Percentiles rank a stretch among this genome's conserved stretches.
Conservation (phyloP, 1,139 yeast species). For the Protomyces inouyei region DNA sequence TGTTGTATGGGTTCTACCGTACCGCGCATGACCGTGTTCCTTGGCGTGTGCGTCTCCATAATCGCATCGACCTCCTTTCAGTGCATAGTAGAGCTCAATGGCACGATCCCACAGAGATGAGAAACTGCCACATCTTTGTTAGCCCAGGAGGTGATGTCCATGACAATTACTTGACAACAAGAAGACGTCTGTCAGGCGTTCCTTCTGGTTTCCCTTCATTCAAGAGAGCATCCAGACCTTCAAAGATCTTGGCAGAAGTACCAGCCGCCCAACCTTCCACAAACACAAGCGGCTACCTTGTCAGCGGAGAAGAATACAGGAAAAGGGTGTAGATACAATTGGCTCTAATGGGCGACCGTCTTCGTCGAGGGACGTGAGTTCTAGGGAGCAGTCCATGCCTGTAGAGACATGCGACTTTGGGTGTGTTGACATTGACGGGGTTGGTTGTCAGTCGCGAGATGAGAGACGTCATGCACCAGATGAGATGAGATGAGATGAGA, state of each 20-base stretch:
- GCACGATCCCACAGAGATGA: slow-evolving; percentile 23
- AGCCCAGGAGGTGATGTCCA: not conserved
- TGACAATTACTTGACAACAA: slow-evolving; percentile 8
- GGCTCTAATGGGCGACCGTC: slow-evolving; percentile 6
- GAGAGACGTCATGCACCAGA: no score
- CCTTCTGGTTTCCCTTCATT: not conserved
- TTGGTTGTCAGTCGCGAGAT: no score
- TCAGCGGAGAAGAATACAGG: not conserved
- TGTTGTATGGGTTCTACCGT: slow-evolving; percentile 6
- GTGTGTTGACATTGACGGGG: no score
- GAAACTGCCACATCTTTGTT: slow-evolving; percentile 12
- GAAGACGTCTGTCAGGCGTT: slow-evolving; percentile 7
- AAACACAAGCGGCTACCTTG: slow-evolving; percentile 11
- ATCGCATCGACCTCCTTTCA: slow-evolving; percentile 23
- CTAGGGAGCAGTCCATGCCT: not conserved
- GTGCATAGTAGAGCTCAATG: slow-evolving; percentile 16
- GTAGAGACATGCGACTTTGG: no score
- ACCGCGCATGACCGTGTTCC: slow-evolving; percentile 15
- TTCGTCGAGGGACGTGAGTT: not conserved
- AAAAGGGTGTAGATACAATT: not conserved
- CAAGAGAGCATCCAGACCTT: slow-evolving; percentile 11
- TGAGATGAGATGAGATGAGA: no score
- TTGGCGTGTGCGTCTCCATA: slow-evolving; percentile 13
- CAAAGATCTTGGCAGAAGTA: slow-evolving; percentile 22
- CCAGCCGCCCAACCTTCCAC: slow-evolving; percentile 26